Evolutionary conservation across 352 stramenopile species (phyloP), one percentile per base, ranked within the genome.

Genomic region (Globisporangium megalacanthum): DNA sequence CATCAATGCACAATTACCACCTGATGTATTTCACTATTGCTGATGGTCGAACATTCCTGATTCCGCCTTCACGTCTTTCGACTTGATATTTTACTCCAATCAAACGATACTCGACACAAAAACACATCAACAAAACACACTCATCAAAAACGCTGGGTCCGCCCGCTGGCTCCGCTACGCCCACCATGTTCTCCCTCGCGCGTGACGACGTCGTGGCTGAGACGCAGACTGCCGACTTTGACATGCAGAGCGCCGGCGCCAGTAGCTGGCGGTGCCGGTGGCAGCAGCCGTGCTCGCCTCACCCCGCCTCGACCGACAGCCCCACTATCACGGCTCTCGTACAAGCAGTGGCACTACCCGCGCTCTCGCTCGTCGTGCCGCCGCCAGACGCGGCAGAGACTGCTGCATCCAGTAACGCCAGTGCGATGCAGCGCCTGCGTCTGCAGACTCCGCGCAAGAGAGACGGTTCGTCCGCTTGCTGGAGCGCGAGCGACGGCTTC

Each of bases 371-470:
- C 20, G 37, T 64, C 45, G 49, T 62, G 9, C 44, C 51, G 6
- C n/a, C 41, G 6, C n/a, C 41, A 41, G 35, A 22, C 17, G 44
- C 22, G 3, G 19, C 58, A 37, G 4, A 35, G 56, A 35, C 49
- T 2, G 19, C 33, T 6, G 19, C 46, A 51, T 14, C 10, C 17
- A 33, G 7, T 19, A 52, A 59, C 25, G 36, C 58, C 22, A 49
- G 37, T 22, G 58, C 58, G 13, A 64, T 64, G 58, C 58, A 64
- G 51, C 42, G 53, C 19, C 51, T 64, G 58, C 58, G 46, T 22
- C 20, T 64, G 22, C 58, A 64, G 51, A 64, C 58, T 3, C 58
- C 58, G 35, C 49, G 49, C 33, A 39, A 52, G 15, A 25, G 31
- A 8, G 41, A 57, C 35, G 36, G 5, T 11, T n/a, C n/a, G 8